phyloP scores from a whole-genome alignment of 106 monocot species.

The Apostasia ramifera region DNA sequence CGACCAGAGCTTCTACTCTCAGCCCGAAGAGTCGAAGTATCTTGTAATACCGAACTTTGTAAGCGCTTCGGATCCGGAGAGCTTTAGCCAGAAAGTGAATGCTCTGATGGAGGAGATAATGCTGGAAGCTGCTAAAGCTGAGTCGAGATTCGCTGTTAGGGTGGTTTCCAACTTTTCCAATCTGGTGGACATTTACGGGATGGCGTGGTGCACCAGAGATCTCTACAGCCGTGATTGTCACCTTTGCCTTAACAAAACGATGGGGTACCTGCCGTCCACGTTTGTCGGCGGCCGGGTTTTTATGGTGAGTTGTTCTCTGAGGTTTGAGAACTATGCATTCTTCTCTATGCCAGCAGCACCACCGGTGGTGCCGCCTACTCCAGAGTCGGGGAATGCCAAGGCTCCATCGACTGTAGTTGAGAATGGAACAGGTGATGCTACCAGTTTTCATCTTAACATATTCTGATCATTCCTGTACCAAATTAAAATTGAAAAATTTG shows the following conservation, averaged over 20 bases:
- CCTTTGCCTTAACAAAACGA: constrained; percentile 1
- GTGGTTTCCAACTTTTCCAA: too few relatives aligned
- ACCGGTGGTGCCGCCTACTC: too few relatives aligned
- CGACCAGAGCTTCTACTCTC: constrained; percentile 9
- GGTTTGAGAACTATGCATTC: neutral
- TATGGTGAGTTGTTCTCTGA: neutral
- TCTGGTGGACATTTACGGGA: constrained; percentile 6
- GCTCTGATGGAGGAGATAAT: constrained; percentile 3
- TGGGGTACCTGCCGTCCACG: neutral
- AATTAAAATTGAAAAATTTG: too few relatives aligned
- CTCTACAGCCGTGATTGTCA: neutral
- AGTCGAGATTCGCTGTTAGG: neutral
- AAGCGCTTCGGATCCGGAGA: neutral
- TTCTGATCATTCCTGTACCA: too few relatives aligned
- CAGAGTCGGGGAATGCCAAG: too few relatives aligned
- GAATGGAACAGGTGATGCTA: too few relatives aligned
- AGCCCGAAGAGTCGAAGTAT: neutral
- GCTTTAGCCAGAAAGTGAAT: neutral
- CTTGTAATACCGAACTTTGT: neutral
- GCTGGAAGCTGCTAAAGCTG: neutral
- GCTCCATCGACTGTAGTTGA: too few relatives aligned
- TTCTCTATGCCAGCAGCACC: too few relatives aligned
- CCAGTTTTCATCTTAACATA: too few relatives aligned
- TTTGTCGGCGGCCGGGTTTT: neutral
- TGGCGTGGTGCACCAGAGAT: constrained; percentile 26